A percentile compares a stretch with the other conserved stretches of the same genome.
Evolutionary conservation across 345 rosid genomes (phyloP).

Genomic region (Passiflora organensis): DNA sequence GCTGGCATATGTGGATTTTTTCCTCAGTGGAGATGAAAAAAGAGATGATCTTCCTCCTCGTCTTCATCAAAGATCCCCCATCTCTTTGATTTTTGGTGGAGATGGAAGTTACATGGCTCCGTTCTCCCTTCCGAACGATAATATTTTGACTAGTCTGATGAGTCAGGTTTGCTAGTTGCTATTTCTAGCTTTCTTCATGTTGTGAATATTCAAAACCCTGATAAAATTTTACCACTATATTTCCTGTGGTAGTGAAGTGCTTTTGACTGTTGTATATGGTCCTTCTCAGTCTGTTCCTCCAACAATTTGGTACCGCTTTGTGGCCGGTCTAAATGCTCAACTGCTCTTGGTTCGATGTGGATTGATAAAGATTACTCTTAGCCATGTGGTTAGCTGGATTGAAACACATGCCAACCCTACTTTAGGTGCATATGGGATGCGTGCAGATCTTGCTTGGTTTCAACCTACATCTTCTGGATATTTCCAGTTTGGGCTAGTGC

Average conservation of each 20-base stretch:
- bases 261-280: slow-evolving; percentile 6
- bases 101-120: slow-evolving; percentile 94
- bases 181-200: not conserved
- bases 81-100: slow-evolving; percentile 76
- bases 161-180: slow-evolving; percentile 55
- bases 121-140: slow-evolving; percentile 77
- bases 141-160: slow-evolving; percentile 77
- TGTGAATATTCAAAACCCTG: not conserved
- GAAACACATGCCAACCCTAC: slow-evolving; percentile 93
- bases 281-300: slow-evolving; percentile 70
- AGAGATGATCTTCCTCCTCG: slow-evolving; percentile 79
- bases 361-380: slow-evolving; percentile 57
- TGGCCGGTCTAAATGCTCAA: slow-evolving; percentile 91
- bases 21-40: slow-evolving; percentile 94
- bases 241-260: slow-evolving; percentile 2
- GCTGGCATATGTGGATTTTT: slow-evolving; percentile 84
- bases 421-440: slow-evolving; percentile 51
- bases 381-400: slow-evolving; percentile 71
- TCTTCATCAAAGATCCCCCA: slow-evolving; percentile 69
- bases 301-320: slow-evolving; percentile 84
- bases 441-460: slow-evolving; percentile 75
- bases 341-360: slow-evolving; percentile 72
- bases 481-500: slow-evolving; percentile 74
- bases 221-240: not conserved
- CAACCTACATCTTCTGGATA: slow-evolving; percentile 70